Percentiles rank a stretch among this genome's conserved stretches.
Evolutionary conservation across 768 basidiomycete species (phyloP).

Genomic region (Podaxis sp.): DNA sequence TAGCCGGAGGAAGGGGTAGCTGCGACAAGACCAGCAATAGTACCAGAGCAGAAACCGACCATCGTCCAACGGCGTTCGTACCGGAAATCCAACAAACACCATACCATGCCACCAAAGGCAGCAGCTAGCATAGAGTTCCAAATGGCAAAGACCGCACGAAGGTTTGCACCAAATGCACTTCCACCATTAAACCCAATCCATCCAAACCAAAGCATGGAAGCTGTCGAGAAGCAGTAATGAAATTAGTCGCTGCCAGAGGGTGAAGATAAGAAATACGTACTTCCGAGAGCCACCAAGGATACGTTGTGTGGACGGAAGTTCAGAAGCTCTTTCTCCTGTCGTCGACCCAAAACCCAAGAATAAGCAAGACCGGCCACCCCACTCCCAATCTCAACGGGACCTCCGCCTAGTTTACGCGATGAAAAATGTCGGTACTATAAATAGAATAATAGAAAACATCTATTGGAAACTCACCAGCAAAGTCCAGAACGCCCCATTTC

Average conservation of each 20-base stretch:
- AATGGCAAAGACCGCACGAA: constrained; percentile 80
- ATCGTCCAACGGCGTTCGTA: constrained; percentile 82
- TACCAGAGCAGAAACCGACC: constrained; percentile 93
- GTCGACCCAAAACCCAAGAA: constrained; percentile 82
- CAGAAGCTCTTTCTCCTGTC: constrained; percentile 66
- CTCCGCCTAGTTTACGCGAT: constrained; percentile 57
- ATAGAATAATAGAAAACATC: constrained; percentile 11
- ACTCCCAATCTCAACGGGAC: constrained; percentile 85
- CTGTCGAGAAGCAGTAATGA: constrained; percentile 19
- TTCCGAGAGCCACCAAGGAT: constrained; percentile 78
- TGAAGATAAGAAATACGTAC: constrained; percentile 24
- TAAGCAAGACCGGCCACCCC: constrained; percentile 85
- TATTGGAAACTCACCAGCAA: constrained; percentile 58
- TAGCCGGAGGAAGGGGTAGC: constrained; percentile 88
- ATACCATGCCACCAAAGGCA: constrained; percentile 78
- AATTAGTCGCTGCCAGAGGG: not conserved
- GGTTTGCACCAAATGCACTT: constrained; percentile 83
- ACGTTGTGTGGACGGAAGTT: constrained; percentile 91
- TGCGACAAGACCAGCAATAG: constrained; percentile 85
- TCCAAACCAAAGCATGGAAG: constrained; percentile 85
- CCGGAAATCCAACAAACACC: constrained; percentile 80
- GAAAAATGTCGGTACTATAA: constrained; percentile 2
- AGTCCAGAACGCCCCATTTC: constrained; percentile 84
- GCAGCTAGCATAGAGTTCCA: constrained; percentile 90
- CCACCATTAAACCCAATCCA: constrained; percentile 93